Evolutionary conservation across 73 alveolate genomes (phyloP), one percentile per base, ranked within the genome.

Genomic region (Paramecium biaurelia): DNA sequence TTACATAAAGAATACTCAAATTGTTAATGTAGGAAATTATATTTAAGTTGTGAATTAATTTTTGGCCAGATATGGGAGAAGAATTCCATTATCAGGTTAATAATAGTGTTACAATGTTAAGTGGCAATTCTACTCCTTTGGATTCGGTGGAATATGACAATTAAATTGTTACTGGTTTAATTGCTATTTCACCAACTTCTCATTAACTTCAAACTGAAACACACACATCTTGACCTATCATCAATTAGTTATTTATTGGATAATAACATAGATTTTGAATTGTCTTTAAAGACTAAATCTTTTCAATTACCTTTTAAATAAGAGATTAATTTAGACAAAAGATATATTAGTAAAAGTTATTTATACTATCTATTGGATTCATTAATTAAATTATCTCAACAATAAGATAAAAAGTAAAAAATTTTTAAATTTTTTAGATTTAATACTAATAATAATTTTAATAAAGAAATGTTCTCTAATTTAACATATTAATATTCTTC

Each of bases 91-190:
- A 5, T 2, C 56, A 34, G 56, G 59, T 3, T 35, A 72, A 37
- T 8, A 72, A 18, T 35, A 37, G 7, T 18, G 34, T 35, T 38
- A 72, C 86, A 15, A 38, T 72, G 15, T 35, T 72, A 72, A 72
- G 86, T 72, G 86, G 35, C 38, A 72, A 72, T 72, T 72, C 86
- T 35, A 37, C 45, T 15, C 86, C 86, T n/a, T 23, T 72, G 18
- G 58, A 72, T 72, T 72, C 86, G 12, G 56, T 72, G 28, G 58
- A 72, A 37, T 72, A 15, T 18, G 58, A 72, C 4, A 35, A 23
- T 15, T 23, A 72, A 35, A 34, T 72, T 72, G 58, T 72, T 7
- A 37, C 86, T 35, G 86, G 86, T 2, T 37, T 72, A 35, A 37
- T 72, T 28, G 86, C 86, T 10, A 72, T 72, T 10, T 72, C 86